Evolutionary conservation across 2,329 filamentous ascomycete genomes (phyloP), one percentile per base, ranked within the genome.

Genomic region (Exophiala phaeomuriformis): DNA sequence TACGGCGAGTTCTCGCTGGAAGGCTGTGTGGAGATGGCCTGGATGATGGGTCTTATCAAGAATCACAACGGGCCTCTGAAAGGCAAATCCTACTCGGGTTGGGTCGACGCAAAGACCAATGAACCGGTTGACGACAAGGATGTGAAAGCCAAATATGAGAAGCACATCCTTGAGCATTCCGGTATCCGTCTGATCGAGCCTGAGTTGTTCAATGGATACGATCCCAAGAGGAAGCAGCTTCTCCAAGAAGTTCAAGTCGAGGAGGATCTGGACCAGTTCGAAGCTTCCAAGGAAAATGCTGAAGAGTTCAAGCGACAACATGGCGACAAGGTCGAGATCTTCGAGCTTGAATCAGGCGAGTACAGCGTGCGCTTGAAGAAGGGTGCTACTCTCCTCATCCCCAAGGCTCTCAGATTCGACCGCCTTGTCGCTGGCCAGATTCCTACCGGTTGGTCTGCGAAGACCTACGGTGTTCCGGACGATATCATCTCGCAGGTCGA

Each of bases 1-100:
- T 84, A 90, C 63, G 93, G 93, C 68, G 82, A 95, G 67, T 98
- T 98, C 76, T 97, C 93, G 5, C 82, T 98, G 9, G 94, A 98
- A 72, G 93, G 93, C 31, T 97, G 93, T 66, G 86, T 98, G 56
- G 93, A 98, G 73, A 98, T 98, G 93, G 90, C 93, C 32, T 98
- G 93, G 93, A 89, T 98, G 71, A 98, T 97, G 91, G 93, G 93
- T 67, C 83, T 97, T 56, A 97, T 98, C 77, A 96, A 91, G 79
- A 95, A 98, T 72, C 88, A 95, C 77, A 97, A 97, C 64, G 93
- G 93, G 12, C 84, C 85, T 32, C 82, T 98, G 69, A 98, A 98
- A 77, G 93, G 93, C 69, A 86, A 95, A 75, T 86, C 86, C 61
- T 97, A 98, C 75, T 89, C 91, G 62, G 93, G 93, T 64, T 98